Evolutionary conservation across 2,329 filamentous ascomycete genomes (phyloP).

Genomic region (Aspergillus fructus): DNA sequence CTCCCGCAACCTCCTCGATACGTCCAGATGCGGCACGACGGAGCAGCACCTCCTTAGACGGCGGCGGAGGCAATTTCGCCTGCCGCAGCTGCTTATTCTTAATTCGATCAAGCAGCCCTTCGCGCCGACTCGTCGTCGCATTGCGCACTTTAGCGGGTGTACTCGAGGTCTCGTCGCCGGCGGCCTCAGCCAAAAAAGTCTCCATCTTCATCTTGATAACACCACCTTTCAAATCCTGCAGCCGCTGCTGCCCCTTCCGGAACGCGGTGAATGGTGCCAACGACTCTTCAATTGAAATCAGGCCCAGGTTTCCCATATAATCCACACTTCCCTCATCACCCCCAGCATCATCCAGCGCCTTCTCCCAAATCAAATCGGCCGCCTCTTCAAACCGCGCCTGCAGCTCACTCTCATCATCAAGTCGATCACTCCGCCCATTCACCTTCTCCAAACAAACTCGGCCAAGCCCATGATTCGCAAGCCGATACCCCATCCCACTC

Average conservation of each 20-base stretch:
- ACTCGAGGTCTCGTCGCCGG: slow-evolving; percentile 14
- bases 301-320: slow-evolving; percentile 33
- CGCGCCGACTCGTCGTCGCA: slow-evolving; percentile 39
- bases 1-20: slow-evolving; percentile 65
- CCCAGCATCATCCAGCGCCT: slow-evolving; percentile 34
- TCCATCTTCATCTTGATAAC: slow-evolving; percentile 38
- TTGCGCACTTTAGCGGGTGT: slow-evolving; percentile 25
- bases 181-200: slow-evolving; percentile 24
- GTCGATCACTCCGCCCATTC: slow-evolving; percentile 14
- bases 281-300: slow-evolving; percentile 38
- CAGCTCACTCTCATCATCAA: slow-evolving; percentile 47
- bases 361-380: slow-evolving; percentile 47
- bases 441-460: slow-evolving; percentile 39
- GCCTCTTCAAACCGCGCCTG: slow-evolving; percentile 52
- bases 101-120: slow-evolving; percentile 73
- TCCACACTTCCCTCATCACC: slow-evolving; percentile 34
- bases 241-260: slow-evolving; percentile 40
- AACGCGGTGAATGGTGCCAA: slow-evolving; percentile 35
- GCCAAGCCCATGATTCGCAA: slow-evolving; percentile 43
- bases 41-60: slow-evolving; percentile 56
- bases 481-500: slow-evolving; percentile 30
- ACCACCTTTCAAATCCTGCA: slow-evolving; percentile 42
- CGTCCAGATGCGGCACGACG: slow-evolving; percentile 66
- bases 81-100: slow-evolving; percentile 63
- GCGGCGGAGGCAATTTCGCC: slow-evolving; percentile 47